Evolutionary conservation across 805 yeast genomes (phyloP), one percentile per base, ranked within the genome.

Genomic region (Nakazawaea sp.): DNA sequence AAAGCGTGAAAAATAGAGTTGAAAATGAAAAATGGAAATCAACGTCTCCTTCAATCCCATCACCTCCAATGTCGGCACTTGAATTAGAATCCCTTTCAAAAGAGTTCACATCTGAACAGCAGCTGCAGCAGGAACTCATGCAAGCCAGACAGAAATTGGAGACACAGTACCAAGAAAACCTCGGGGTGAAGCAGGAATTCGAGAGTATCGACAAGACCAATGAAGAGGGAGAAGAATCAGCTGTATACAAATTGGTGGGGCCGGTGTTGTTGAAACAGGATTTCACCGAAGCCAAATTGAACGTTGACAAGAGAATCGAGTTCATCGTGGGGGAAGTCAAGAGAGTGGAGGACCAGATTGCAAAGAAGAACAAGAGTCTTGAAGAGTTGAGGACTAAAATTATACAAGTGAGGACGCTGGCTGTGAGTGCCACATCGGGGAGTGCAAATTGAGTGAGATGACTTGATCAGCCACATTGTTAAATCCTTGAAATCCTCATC

Each of bases 181-280:
- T 78, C 50, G 89, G 92, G 34, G 98, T 92, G 12, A 69, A 78
- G 46, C 79, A 74, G 40, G 98, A 92, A 59, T 84, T 92, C 50
- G 74, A 71, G 20, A 43, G 42, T 25, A 25, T 38, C 23, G 27
- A 36, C 5, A 36, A 33, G 42, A 47, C n/a, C 15, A 27, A 16
- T 35, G 72, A 73, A 39, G 83, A 76, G 26, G 81, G 75, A 26
- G 83, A 76, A 25, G 82, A 75, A 27, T 70, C 94, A 12, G 84
- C 83, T 49, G 78, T 92, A 18, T 92, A 75, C 63, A 92, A 92
- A 59, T 69, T 89, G 45, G 83, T 90, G 18, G 98, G 98, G 1
- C 95, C 96, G 5, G 88, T 90, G 4, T 66, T 92, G 42, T 66
- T 94, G 43, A 96, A 97, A 2, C 96, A 90, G 52, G 96, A 88